phyloP scores from a whole-genome alignment of 345 rosid genomes.

The Isatis tinctoria region DNA sequence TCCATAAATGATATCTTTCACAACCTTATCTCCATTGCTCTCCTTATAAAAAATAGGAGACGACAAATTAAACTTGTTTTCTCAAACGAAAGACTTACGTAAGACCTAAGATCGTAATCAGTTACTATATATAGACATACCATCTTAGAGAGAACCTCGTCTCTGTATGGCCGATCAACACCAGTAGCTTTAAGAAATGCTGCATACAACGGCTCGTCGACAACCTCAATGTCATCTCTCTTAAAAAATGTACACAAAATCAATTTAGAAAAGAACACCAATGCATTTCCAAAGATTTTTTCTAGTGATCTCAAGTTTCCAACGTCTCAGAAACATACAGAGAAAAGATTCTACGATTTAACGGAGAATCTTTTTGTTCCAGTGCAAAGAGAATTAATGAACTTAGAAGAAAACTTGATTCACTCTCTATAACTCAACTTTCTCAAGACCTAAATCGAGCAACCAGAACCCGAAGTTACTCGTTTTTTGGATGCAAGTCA shows the following conservation, averaged over 20 bases:
- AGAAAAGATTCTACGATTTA: too few relatives aligned
- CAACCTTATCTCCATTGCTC: constrained; percentile 63
- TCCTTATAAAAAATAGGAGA: constrained; percentile 39
- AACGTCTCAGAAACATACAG: too few relatives aligned
- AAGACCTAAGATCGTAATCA: neutral
- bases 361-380: too few relatives aligned
- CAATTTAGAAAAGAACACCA: neutral
- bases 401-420: too few relatives aligned
- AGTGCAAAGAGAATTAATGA: too few relatives aligned
- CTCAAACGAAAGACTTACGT: neutral
- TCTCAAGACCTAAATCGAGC: constrained; percentile 5
- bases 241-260: constrained; percentile 12
- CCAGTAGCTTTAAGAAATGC: constrained; percentile 52
- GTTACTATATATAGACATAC: constrained; percentile 24
- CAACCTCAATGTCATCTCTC: constrained; percentile 81
- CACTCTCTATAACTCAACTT: neutral
- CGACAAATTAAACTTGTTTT: neutral
- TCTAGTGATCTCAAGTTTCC: too few relatives aligned
- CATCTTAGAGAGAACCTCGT: constrained; percentile 59
- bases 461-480: neutral
- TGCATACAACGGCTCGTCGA: constrained; percentile 74
- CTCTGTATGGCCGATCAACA: constrained; percentile 58
- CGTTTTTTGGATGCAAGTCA: neutral
- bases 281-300: too few relatives aligned
- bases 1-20: constrained; percentile 61